These are phyloP conservation scores for Trichophyton verrucosum DNA, from an alignment of 2,329 filamentous ascomycete genomes.

Conservation along the genomic window DNA sequence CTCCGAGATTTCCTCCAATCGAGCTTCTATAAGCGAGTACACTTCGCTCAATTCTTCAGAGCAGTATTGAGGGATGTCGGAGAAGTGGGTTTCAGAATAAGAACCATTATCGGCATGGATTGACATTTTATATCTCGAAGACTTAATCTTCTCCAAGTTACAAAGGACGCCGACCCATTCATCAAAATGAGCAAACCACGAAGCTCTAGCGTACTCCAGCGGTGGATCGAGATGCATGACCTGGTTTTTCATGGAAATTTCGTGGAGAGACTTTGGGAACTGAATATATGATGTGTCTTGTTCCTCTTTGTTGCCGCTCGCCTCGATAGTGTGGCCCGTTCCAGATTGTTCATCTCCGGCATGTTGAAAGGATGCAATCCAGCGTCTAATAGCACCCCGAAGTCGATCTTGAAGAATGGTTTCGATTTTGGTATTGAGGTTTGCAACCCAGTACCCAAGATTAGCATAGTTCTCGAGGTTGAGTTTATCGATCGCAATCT, in stretches of 20 bases:
- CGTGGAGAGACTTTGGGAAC: constrained; percentile 55
- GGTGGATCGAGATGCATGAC: constrained; percentile 94
- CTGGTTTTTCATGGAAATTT: constrained; percentile 96
- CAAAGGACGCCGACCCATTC: constrained; percentile 89
- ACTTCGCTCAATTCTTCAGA: constrained; percentile 66
- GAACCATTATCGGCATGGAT: constrained; percentile 39
- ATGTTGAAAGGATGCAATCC: constrained; percentile 75
- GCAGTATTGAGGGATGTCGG: constrained; percentile 72
- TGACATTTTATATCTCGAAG: constrained; percentile 85
- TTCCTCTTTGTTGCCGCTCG: constrained; percentile 18
- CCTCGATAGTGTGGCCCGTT: constrained; percentile 12
- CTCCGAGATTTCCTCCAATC: constrained; percentile 61
- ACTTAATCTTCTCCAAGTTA: constrained; percentile 86
- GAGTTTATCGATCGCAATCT: constrained; percentile 86
- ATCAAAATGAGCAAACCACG: constrained; percentile 86
- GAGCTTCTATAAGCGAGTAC: constrained; percentile 71
- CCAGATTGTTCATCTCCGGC: constrained; percentile 23
- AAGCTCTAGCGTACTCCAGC: constrained; percentile 77
- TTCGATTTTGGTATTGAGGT: constrained; percentile 78
- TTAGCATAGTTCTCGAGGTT: constrained; percentile 96
- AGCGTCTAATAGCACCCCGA: constrained; percentile 69
- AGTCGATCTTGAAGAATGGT: constrained; percentile 66
- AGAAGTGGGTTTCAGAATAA: constrained; percentile 50
- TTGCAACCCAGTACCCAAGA: constrained; percentile 74
- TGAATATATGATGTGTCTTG: constrained; percentile 23